Evolutionary conservation across 2,329 filamentous ascomycete species (phyloP).

Genomic region (Stagonosporopsis chrysanthemi): DNA sequence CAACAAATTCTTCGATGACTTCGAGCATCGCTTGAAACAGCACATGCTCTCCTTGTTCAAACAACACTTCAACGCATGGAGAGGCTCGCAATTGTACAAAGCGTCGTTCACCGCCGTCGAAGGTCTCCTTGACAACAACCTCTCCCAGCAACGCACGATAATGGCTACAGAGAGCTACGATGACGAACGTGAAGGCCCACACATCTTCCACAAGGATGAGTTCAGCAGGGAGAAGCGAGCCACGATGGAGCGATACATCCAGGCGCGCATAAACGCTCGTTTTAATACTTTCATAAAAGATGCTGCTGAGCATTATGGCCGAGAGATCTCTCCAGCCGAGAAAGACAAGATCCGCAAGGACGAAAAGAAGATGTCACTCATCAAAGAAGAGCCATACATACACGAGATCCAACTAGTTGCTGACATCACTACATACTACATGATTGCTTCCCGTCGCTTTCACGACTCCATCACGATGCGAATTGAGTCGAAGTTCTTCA

Average conservation of each 20-base stretch:
- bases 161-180: slow-evolving; percentile 37
- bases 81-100: slow-evolving; percentile 39
- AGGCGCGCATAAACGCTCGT: slow-evolving; percentile 38
- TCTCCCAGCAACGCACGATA: slow-evolving; percentile 33
- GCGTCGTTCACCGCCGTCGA: slow-evolving; percentile 35
- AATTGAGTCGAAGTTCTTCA: slow-evolving; percentile 49
- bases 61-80: slow-evolving; percentile 30
- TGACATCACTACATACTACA: slow-evolving; percentile 73
- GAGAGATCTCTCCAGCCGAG: slow-evolving; percentile 29
- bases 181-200: slow-evolving; percentile 47
- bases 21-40: slow-evolving; percentile 22
- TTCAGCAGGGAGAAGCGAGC: slow-evolving; percentile 29
- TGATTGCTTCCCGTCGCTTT: slow-evolving; percentile 70
- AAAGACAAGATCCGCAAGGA: slow-evolving; percentile 38
- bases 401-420: slow-evolving; percentile 69
- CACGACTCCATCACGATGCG: slow-evolving; percentile 60
- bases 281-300: slow-evolving; percentile 34
- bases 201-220: slow-evolving; percentile 40
- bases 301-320: slow-evolving; percentile 24
- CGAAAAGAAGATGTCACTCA: slow-evolving; percentile 29
- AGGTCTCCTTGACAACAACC: slow-evolving; percentile 33
- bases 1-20: slow-evolving; percentile 32
- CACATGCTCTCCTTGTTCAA: slow-evolving; percentile 37
- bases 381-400: slow-evolving; percentile 66
- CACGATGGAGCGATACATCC: slow-evolving; percentile 29